Conservation (phyloP, 345 rosid species). For the Ceriops decandra region DNA sequence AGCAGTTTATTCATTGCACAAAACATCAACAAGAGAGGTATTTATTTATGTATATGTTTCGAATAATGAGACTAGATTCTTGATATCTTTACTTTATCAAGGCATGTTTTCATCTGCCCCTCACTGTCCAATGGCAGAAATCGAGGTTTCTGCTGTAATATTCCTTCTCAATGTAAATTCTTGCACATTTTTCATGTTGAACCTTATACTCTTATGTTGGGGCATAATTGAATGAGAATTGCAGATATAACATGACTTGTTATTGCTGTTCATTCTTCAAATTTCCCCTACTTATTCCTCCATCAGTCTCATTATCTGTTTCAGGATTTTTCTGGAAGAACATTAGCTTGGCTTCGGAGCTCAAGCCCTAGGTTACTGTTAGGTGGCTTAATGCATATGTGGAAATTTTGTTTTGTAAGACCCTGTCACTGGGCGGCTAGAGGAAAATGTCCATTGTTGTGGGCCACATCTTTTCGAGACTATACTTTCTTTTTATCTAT, state of each 20-base stretch:
- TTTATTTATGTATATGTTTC: conserved; percentile 18
- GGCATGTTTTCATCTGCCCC: not conserved
- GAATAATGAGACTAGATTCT: not conserved
- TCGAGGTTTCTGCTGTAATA: not conserved
- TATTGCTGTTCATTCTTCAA: not conserved
- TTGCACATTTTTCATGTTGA: not conserved
- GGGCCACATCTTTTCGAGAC: not conserved
- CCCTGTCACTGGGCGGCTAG: not conserved
- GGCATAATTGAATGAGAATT: not conserved
- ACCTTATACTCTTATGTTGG: not conserved
- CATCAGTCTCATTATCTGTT: not conserved
- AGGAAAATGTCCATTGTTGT: not conserved
- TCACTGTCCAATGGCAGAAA: not conserved
- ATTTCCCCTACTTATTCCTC: not conserved
- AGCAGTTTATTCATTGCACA: conserved; percentile 96
- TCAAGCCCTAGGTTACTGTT: not conserved
- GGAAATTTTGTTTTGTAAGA: no score
- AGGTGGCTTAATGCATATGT: no score
- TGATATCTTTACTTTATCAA: not conserved
- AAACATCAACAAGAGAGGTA: conserved; percentile 96
- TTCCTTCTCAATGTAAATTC: not conserved
- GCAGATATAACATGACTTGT: not conserved
- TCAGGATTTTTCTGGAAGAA: not conserved
- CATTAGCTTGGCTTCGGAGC: not conserved
- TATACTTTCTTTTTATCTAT: not conserved